Conservation (phyloP, 2,329 filamentous ascomycete genomes). For the Trichoderma hamatum region DNA sequence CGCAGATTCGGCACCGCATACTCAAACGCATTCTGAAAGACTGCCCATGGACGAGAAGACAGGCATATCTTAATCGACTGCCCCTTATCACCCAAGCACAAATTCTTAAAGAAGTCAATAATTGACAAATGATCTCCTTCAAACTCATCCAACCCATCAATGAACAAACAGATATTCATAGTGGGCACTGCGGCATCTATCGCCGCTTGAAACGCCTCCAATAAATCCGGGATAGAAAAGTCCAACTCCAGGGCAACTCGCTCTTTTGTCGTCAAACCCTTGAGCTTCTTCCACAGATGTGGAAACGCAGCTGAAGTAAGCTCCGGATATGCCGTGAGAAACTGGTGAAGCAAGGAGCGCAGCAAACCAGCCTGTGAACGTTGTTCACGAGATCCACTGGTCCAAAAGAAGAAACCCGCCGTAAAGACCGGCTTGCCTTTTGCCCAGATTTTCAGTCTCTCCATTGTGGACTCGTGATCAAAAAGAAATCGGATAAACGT, state of each 20-base stretch:
- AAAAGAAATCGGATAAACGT: slow-evolving; percentile 48
- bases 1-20: slow-evolving; percentile 34
- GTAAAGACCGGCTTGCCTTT: slow-evolving; percentile 34
- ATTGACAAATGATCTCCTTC: slow-evolving; percentile 37
- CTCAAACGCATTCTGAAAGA: slow-evolving; percentile 35
- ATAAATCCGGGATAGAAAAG: slow-evolving; percentile 39
- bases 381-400: slow-evolving; percentile 44
- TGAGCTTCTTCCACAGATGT: slow-evolving; percentile 35
- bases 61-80: slow-evolving; percentile 38
- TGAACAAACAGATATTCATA: slow-evolving; percentile 36
- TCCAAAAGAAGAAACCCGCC: slow-evolving; percentile 52
- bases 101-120: slow-evolving; percentile 36
- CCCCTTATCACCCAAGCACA: slow-evolving; percentile 29
- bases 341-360: slow-evolving; percentile 43
- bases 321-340: slow-evolving; percentile 35
- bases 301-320: slow-evolving; percentile 37
- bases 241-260: slow-evolving; percentile 37
- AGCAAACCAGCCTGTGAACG: slow-evolving; percentile 43
- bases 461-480: slow-evolving; percentile 30
- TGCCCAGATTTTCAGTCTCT: slow-evolving; percentile 36
- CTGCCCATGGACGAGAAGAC: slow-evolving; percentile 39
- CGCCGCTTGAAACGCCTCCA: slow-evolving; percentile 33
- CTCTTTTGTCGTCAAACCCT: slow-evolving; percentile 38
- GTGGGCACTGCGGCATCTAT: slow-evolving; percentile 30
- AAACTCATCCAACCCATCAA: slow-evolving; percentile 42